Percentiles rank a stretch among this genome's conserved stretches.
These are phyloP conservation scores for Candida boidinii DNA, from an alignment of 805 yeast species.

Conservation along the genomic window DNA sequence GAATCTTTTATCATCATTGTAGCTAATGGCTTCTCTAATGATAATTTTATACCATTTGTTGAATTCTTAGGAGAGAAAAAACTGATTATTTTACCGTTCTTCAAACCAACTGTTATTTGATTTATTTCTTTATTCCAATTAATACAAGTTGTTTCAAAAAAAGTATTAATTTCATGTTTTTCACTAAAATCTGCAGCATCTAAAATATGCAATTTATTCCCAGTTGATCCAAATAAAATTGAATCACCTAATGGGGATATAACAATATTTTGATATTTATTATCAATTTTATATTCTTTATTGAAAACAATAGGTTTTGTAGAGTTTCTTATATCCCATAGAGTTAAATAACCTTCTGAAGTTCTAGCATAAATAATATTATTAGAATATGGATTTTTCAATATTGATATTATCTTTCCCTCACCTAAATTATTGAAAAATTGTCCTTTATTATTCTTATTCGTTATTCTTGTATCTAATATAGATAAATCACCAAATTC, in stretches of 20 bases:
- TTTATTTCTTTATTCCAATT: conserved; percentile 14
- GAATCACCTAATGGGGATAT: conserved; percentile 4
- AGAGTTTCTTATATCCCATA: conserved; percentile 15
- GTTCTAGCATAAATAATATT: conserved; percentile 4
- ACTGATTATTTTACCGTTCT: conserved; percentile 6
- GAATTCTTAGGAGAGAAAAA: conserved; percentile 14
- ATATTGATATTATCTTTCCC: not conserved
- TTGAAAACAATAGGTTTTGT: conserved; percentile 9
- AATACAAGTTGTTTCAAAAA: conserved; percentile 8
- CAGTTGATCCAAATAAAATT: conserved; percentile 2
- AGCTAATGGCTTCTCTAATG: conserved; percentile 4
- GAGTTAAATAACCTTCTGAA: conserved; percentile 4
- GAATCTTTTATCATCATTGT: too few species aligned
- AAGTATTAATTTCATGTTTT: conserved; percentile 7
- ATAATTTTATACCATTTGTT: conserved; percentile 10
- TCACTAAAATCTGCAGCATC: not conserved
- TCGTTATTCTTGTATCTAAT: conserved; percentile 1
- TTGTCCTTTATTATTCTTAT: not conserved
- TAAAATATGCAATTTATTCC: conserved; percentile 9
- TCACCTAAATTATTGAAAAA: not conserved
- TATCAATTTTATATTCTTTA: conserved; percentile 3
- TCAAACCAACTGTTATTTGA: conserved; percentile 16
- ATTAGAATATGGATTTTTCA: not conserved
- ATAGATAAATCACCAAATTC: conserved; percentile 4
- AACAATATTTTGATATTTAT: conserved; percentile 5